phyloP scores from a whole-genome alignment of 345 rosid genomes.

The Jatropha curcas region DNA sequence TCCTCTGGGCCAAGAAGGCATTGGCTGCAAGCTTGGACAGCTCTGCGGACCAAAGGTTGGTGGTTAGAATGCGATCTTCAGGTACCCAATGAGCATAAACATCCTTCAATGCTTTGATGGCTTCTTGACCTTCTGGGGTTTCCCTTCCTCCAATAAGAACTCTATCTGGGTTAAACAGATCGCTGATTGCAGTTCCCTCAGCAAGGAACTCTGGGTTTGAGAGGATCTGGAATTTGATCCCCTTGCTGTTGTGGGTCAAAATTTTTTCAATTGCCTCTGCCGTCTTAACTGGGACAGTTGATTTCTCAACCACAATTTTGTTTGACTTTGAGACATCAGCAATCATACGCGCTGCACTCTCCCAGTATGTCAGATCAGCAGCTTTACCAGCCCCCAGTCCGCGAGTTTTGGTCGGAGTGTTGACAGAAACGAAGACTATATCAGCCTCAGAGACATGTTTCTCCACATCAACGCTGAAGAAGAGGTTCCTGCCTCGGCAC shows the following conservation, averaged over 20 bases:
- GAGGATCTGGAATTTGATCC: constrained; percentile 87
- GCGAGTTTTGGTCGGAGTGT: constrained; percentile 85
- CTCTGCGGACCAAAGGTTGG: constrained; percentile 96
- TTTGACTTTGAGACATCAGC: constrained; percentile 88
- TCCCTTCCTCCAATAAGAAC: constrained; percentile 94
- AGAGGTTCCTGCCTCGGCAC: constrained; percentile 84
- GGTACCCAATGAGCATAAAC: constrained; percentile 90
- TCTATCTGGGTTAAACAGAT: constrained; percentile 74
- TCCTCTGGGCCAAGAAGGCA: constrained; percentile 89
- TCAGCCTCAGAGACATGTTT: constrained; percentile 79
- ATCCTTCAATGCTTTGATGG: constrained; percentile 71
- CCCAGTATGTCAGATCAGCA: constrained; percentile 96
- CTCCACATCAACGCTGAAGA: constrained; percentile 92
- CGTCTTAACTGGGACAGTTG: constrained; percentile 92
- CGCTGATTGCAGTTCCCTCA: constrained; percentile 85
- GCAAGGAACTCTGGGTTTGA: constrained; percentile 98
- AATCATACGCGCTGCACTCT: constrained; percentile 92
- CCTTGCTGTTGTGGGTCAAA: constrained; percentile 88
- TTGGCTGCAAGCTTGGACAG: constrained; percentile 95
- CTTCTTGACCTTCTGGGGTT: constrained; percentile 81
- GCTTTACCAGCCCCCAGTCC: constrained; percentile 98
- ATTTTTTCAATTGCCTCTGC: constrained; percentile 94
- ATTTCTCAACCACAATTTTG: constrained; percentile 92
- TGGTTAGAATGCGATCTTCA: constrained; percentile 70
- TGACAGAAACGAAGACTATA: constrained; percentile 87